These are phyloP conservation scores for Stagonosporopsis rhizophila DNA, from an alignment of 2,329 filamentous ascomycete species.

Conservation along the genomic window DNA sequence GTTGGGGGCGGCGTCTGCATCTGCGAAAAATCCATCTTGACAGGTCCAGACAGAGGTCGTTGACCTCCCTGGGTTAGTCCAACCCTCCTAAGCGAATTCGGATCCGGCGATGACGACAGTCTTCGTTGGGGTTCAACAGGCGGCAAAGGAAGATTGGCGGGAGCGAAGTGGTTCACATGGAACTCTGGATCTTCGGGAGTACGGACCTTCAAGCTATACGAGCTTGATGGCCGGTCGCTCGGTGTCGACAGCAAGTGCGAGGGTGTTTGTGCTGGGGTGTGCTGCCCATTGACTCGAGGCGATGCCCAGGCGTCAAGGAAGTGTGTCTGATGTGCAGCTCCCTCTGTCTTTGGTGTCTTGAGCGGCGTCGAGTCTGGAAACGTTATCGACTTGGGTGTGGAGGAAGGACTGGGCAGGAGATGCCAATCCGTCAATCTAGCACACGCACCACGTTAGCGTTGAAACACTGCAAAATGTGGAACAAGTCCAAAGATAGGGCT, in stretches of 20 bases:
- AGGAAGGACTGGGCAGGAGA: constrained; percentile 59
- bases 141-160: constrained; percentile 62
- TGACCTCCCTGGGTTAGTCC: constrained; percentile 22
- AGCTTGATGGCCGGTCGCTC: constrained; percentile 44
- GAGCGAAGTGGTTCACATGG: constrained; percentile 68
- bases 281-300: constrained; percentile 51
- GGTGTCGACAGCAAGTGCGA: constrained; percentile 47
- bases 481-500: constrained; percentile 12
- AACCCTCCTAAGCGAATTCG: constrained; percentile 35
- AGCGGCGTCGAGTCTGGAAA: constrained; percentile 49
- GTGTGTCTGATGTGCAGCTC: constrained; percentile 51
- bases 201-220: constrained; percentile 43
- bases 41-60: constrained; percentile 29
- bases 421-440: constrained; percentile 56
- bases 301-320: constrained; percentile 60
- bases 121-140: constrained; percentile 66
- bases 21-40: constrained; percentile 52
- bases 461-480: constrained; percentile 34
- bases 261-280: constrained; percentile 53
- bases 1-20: constrained; percentile 70
- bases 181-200: constrained; percentile 55
- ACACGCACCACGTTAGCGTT: constrained; percentile 45
- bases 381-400: constrained; percentile 55
- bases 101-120: constrained; percentile 65
- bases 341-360: constrained; percentile 55